A percentile compares a stretch with the other conserved stretches of the same genome.
phyloP scores from a whole-genome alignment of 441 rosid genomes.

The Gossypium trilobum region DNA sequence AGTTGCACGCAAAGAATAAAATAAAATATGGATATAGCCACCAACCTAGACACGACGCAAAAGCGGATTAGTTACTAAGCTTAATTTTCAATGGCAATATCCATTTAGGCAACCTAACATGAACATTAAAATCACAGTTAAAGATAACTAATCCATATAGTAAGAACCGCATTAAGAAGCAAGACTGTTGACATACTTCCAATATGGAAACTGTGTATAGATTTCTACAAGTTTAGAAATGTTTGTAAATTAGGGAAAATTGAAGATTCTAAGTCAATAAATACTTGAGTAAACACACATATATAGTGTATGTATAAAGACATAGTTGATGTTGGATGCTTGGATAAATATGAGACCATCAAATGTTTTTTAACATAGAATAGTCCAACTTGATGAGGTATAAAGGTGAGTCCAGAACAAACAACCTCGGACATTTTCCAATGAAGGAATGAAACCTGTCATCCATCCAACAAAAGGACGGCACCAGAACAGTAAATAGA shows the following conservation, averaged over 20 bases:
- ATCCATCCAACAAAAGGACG: constrained; percentile 18
- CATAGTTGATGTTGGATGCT: not conserved
- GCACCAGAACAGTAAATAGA: not conserved
- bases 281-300: not conserved
- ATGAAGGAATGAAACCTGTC: constrained; percentile 10
- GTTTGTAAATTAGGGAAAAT: not conserved
- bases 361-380: not conserved
- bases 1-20: not conserved
- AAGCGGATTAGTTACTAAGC: not conserved
- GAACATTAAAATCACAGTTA: not conserved
- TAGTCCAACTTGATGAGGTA: not conserved
- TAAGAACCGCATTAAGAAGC: not conserved
- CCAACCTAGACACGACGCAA: not conserved
- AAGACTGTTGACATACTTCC: not conserved
- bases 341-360: not conserved
- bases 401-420: not conserved
- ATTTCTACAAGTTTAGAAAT: not conserved
- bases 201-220: too few species aligned
- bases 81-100: not conserved
- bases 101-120: constrained; percentile 13
- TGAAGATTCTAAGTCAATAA: not conserved
- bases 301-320: too few species aligned
- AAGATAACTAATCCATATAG: not conserved
- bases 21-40: not conserved
- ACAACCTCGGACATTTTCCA: not conserved